Percentiles rank a stretch among this genome's conserved stretches.
phyloP scores from a whole-genome alignment of 345 rosid species.

The Citrus medica region DNA sequence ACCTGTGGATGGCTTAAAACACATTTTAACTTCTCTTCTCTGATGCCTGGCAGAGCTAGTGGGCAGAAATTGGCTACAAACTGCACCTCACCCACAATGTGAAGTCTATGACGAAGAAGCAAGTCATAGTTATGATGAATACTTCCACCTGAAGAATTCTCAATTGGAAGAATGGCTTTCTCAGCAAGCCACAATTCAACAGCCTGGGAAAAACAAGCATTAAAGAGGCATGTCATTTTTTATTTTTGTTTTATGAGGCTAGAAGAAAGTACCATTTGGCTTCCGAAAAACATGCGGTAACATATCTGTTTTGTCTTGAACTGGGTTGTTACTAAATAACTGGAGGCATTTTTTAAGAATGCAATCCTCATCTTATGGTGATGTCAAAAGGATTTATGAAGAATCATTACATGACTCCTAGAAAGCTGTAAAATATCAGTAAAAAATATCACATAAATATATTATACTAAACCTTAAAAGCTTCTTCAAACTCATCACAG shows the following conservation, averaged over 20 bases:
- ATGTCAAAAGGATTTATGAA: neutral
- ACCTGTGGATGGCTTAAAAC: constrained; percentile 66
- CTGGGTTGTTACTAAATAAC: neutral
- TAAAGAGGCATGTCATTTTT: neutral
- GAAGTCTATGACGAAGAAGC: constrained; percentile 62
- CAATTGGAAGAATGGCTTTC: constrained; percentile 63
- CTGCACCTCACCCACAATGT: constrained; percentile 60
- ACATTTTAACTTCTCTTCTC: constrained; percentile 42
- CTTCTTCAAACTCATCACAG: constrained; percentile 54
- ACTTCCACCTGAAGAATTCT: constrained; percentile 54
- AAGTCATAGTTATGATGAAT: constrained; percentile 59
- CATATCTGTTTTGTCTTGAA: neutral
- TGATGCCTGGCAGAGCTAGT: constrained; percentile 50
- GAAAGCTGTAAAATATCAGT: neutral
- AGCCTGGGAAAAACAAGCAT: constrained; percentile 34
- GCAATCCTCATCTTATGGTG: neutral
- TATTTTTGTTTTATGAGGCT: too few species aligned
- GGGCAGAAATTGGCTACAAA: constrained; percentile 42
- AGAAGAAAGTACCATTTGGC: neutral
- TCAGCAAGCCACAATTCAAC: constrained; percentile 57
- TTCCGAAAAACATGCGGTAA: neutral
- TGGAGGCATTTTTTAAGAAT: neutral
- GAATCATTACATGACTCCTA: neutral
- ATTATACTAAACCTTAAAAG: constrained; percentile 43
- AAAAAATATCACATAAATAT: neutral